Conservation (phyloP, 2,329 filamentous ascomycete genomes). For the Elsinoe australis region DNA sequence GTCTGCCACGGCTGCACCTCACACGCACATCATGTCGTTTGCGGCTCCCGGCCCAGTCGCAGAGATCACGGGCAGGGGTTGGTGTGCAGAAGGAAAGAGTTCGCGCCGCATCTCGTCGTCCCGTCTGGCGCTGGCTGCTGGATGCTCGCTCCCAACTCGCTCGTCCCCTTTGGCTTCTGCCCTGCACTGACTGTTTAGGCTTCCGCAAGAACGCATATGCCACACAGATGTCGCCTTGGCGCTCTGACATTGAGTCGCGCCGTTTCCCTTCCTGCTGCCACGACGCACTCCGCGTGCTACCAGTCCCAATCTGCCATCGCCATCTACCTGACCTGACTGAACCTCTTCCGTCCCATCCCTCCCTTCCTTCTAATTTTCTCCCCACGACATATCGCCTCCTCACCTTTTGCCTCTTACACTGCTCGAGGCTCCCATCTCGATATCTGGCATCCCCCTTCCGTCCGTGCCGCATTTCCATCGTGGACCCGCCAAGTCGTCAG, state of each 20-base stretch:
- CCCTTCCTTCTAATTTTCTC: conserved; percentile 15
- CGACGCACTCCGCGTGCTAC: conserved; percentile 16
- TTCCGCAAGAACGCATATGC: conserved; percentile 11
- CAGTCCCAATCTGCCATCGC: conserved; percentile 5
- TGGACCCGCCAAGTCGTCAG: conserved; percentile 14
- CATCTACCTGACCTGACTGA: not conserved
- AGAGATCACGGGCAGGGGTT: not conserved
- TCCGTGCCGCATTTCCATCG: conserved; percentile 5
- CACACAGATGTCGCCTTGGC: conserved; percentile 16
- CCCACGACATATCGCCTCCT: not conserved
- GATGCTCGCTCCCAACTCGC: too few species aligned
- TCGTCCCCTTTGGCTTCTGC: not conserved
- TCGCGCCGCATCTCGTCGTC: conserved; percentile 14
- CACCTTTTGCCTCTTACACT: not conserved
- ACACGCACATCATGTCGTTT: conserved; percentile 3
- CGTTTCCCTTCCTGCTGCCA: conserved; percentile 15
- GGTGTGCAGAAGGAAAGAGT: not conserved
- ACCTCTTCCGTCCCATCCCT: conserved; percentile 10
- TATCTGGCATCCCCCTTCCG: conserved; percentile 9
- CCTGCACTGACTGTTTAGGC: conserved; percentile 12
- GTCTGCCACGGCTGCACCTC: not conserved
- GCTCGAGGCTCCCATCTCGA: not conserved
- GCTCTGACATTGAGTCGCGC: conserved; percentile 5
- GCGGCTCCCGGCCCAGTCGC: not conserved
- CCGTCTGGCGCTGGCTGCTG: too few species aligned